Evolutionary conservation across 495 filamentous ascomycete genomes (phyloP).

Genomic region (Parathielavia appendiculata): DNA sequence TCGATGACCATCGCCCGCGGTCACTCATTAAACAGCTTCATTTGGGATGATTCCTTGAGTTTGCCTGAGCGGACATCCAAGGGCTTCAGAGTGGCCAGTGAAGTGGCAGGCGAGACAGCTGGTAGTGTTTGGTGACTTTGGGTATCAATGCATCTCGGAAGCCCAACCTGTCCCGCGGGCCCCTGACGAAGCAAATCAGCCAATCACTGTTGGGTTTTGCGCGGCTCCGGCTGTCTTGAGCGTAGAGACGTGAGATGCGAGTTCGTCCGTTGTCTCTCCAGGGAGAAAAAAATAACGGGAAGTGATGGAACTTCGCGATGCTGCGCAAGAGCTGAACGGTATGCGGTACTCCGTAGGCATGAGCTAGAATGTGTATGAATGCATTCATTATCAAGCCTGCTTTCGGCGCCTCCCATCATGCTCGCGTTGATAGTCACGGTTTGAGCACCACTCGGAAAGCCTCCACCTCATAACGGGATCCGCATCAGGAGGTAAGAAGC

Average conservation of each 20-base stretch:
- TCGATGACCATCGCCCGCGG: neutral
- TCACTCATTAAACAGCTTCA: neutral
- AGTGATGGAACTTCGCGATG: neutral
- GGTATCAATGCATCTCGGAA: slow-evolving; percentile 36
- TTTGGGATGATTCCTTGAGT: neutral
- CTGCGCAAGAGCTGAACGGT: neutral
- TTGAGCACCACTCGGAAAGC: neutral
- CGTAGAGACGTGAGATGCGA: neutral
- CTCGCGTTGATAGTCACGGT: neutral
- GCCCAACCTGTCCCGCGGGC: slow-evolving; percentile 23
- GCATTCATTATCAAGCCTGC: slow-evolving; percentile 3
- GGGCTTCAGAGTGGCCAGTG: neutral
- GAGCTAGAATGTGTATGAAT: neutral
- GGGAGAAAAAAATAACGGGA: neutral
- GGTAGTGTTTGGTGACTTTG: slow-evolving; percentile 23
- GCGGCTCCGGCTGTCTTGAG: neutral
- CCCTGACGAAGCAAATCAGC: slow-evolving; percentile 9
- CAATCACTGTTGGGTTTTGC: slow-evolving; percentile 27
- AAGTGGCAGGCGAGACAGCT: slow-evolving; percentile 20
- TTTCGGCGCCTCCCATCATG: neutral
- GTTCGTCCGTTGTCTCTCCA: neutral
- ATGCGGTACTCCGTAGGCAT: neutral
- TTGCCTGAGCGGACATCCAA: neutral
- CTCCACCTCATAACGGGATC: neutral
- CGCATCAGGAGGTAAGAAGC: neutral